Percentiles rank a stretch among this genome's conserved stretches.
Evolutionary conservation across 305 asterid species (phyloP).

Genomic region (Fraxinus floribunda): DNA sequence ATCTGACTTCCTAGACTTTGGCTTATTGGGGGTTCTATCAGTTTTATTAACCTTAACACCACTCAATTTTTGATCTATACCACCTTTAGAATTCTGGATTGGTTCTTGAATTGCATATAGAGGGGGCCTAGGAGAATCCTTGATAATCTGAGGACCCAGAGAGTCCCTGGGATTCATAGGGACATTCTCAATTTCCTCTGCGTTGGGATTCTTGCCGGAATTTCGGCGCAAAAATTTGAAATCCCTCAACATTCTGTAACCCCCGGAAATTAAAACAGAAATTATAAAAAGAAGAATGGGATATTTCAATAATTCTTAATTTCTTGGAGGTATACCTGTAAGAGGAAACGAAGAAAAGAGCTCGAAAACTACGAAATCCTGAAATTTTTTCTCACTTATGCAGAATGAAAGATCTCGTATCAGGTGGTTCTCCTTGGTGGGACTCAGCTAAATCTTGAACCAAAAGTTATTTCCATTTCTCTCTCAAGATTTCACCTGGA

Average conservation of each 20-base stretch:
- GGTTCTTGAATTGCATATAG: conserved; percentile 71
- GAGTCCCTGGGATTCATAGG: conserved; percentile 61
- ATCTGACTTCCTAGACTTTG: conserved; percentile 44
- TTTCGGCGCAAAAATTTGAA: conserved; percentile 77
- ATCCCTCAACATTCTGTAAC: conserved; percentile 84
- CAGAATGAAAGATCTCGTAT: conserved; percentile 12
- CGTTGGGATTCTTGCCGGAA: conserved; percentile 50
- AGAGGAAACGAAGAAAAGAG: conserved; percentile 62
- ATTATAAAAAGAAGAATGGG: neutral
- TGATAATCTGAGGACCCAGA: conserved; percentile 39
- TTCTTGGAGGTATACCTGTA: conserved; percentile 45
- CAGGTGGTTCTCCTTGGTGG: neutral
- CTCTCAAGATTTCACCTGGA: neutral
- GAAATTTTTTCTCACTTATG: conserved; percentile 46
- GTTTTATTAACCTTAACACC: conserved; percentile 41
- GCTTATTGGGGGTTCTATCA: conserved; percentile 75
- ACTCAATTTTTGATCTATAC: conserved; percentile 47
- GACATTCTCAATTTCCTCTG: conserved; percentile 85
- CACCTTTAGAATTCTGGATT: conserved; percentile 38
- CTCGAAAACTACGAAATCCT: conserved; percentile 45
- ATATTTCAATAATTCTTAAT: conserved; percentile 7
- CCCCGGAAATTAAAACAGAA: conserved; percentile 18
- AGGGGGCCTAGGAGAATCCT: conserved; percentile 75
- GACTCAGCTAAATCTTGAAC: conserved; percentile 27
- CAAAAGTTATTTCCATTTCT: conserved; percentile 7